Evolutionary conservation across 768 basidiomycete genomes (phyloP).

Genomic region (Boletus subcaerulescens): DNA sequence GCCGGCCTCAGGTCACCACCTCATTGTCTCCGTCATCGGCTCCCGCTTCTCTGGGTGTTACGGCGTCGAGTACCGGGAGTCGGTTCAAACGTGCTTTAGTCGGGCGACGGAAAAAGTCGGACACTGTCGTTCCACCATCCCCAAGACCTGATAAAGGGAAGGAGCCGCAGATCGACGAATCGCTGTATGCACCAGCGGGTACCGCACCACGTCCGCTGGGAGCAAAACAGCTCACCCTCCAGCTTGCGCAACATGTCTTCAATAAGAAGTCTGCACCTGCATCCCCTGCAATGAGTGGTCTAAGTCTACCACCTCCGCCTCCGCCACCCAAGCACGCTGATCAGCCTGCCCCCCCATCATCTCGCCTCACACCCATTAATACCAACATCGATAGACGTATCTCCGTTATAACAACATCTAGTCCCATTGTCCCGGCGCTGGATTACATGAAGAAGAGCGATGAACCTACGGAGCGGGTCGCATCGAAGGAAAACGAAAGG

Average conservation of each 20-base stretch:
- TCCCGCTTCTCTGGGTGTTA: conserved; percentile 20
- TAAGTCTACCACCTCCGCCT: conserved; percentile 33
- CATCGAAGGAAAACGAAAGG: conserved; percentile 24
- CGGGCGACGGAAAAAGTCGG: conserved; percentile 35
- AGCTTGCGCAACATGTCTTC: conserved; percentile 49
- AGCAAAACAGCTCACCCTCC: conserved; percentile 37
- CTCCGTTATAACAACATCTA: conserved; percentile 52
- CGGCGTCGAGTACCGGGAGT: conserved; percentile 23
- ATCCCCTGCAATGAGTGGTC: conserved; percentile 31
- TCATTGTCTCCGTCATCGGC: conserved; percentile 28
- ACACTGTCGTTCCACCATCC: conserved; percentile 17
- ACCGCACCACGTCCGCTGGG: conserved; percentile 23
- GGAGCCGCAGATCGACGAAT: conserved; percentile 20
- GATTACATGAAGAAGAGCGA: conserved; percentile 47
- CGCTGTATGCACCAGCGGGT: conserved; percentile 6
- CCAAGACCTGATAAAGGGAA: conserved; percentile 22
- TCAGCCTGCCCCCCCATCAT: conserved; percentile 15
- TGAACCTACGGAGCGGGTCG: conserved; percentile 26
- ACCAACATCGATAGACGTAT: conserved; percentile 37
- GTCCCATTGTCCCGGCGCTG: conserved; percentile 58
- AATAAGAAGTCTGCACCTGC: conserved; percentile 35
- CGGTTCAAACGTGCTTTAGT: conserved; percentile 31
- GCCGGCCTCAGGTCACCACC: conserved; percentile 29
- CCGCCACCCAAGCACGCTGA: conserved; percentile 39
- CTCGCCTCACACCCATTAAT: conserved; percentile 23